phyloP scores from a whole-genome alignment of 805 yeast species.

The Isabelozyma gotoi region DNA sequence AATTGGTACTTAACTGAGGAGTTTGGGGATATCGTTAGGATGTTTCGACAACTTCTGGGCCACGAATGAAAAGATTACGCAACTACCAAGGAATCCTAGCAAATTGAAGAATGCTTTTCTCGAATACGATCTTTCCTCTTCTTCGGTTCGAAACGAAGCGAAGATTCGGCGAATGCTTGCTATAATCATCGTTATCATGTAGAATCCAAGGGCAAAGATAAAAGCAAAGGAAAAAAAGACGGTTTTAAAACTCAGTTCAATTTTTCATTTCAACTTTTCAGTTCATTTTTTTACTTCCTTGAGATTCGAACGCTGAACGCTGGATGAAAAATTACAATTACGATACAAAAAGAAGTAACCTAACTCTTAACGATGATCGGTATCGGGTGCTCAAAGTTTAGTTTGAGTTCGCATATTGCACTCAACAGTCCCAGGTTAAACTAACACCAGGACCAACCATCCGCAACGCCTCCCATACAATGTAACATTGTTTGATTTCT shows the following conservation, averaged over 20 bases:
- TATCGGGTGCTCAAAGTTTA: conserved; percentile 49
- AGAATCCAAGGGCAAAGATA: neutral
- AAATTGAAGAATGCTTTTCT: conserved; percentile 76
- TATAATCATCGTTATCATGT: conserved; percentile 46
- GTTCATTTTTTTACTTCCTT: neutral
- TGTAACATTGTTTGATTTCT: conserved; percentile 38
- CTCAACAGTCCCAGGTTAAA: conserved; percentile 47
- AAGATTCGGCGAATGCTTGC: conserved; percentile 78
- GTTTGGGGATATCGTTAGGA: conserved; percentile 10
- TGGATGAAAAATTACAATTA: neutral
- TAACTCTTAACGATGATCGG: conserved; percentile 57
- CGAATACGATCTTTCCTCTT: conserved; percentile 76
- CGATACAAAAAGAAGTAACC: conserved; percentile 29
- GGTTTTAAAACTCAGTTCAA: neutral
- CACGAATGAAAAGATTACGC: conserved; percentile 76
- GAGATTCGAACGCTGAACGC: neutral
- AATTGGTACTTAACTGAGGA: neutral
- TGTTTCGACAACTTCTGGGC: conserved; percentile 56
- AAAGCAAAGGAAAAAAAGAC: neutral
- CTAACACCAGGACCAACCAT: conserved; percentile 46
- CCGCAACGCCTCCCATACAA: conserved; percentile 58
- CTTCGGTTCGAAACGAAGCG: conserved; percentile 81
- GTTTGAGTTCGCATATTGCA: conserved; percentile 56
- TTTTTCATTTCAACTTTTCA: neutral
- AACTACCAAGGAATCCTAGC: conserved; percentile 76